Evolutionary conservation across 2,329 filamentous ascomycete species (phyloP), one percentile per base, ranked within the genome.

Genomic region (Neofusicoccum parvum): DNA sequence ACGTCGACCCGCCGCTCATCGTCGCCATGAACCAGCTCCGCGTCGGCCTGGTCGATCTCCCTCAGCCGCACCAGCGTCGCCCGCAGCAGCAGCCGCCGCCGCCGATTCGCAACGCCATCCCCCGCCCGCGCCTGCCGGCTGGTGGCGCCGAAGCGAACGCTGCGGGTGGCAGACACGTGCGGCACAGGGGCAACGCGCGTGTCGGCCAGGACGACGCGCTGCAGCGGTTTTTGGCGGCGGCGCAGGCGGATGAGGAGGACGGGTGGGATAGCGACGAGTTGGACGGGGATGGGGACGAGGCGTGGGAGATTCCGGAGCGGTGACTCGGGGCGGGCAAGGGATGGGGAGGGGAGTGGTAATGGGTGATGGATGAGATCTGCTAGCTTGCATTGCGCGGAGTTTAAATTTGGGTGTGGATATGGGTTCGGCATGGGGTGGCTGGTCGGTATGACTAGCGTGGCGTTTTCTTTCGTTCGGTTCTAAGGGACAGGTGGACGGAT

Each of bases 221-320:
- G 3, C 81, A 84, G 70, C 75, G 82, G 34, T 87, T 87, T 68
- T 69, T 87, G 41, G 78, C 82, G 48, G 73, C 87, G 65, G 85
- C 83, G 5, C 72, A 77, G 64, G 77, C 82, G 60, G 85, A 87
- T 67, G 79, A 82, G 48, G 85, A 87, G 72, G 85, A 87, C 68
- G 85, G 81, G 66, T 87, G 85, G 85, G 84, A 87, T 68, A 86
- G 83, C 67, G 85, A 87, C 71, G 85, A 86, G 70, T 68, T 87
- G 59, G 83, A 85, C 64, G 74, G 73, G 34, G 71, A 70, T 10
- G 67, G 60, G 3, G 60, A 65, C 17, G 53, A 36, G 9, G 64
- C 64, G 15, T 70, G 64, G 51, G 67, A 62, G n/a, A 70, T 70
- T 62, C 60, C 65, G 43, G 65, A 65, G 41, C 53, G 67, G 62